phyloP scores from a whole-genome alignment of 805 yeast genomes.

The Lipomyces spencermartinsiae region DNA sequence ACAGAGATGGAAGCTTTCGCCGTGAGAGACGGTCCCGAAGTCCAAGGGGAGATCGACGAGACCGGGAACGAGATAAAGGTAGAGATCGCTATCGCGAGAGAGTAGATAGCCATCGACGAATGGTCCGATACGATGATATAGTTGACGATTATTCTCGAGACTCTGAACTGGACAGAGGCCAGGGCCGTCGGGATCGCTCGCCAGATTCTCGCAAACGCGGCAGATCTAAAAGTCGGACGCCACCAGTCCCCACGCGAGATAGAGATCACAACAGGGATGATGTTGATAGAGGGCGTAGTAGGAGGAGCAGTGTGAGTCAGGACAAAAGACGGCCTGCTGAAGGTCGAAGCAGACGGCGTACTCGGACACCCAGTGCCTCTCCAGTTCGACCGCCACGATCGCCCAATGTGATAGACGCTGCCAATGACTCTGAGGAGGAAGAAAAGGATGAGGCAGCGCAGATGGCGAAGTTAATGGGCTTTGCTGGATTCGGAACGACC shows the following conservation, averaged over 20 bases:
- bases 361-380: slow-evolving; percentile 19
- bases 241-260: background rate
- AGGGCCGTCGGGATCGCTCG: background rate
- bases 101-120: slow-evolving; percentile 3
- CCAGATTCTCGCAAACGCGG: background rate
- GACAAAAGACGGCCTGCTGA: background rate
- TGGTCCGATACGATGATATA: slow-evolving; percentile 2
- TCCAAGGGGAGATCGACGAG: slow-evolving; percentile 9
- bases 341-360: slow-evolving; percentile 10
- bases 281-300: background rate
- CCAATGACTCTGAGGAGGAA: slow-evolving; percentile 28
- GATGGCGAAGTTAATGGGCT: slow-evolving; percentile 53
- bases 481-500: slow-evolving; percentile 50
- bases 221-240: background rate
- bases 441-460: slow-evolving; percentile 37
- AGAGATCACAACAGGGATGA: slow-evolving; percentile 7
- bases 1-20: background rate
- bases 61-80: slow-evolving; percentile 8
- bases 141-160: slow-evolving; percentile 18
- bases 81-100: slow-evolving; percentile 16
- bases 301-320: background rate
- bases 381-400: slow-evolving; percentile 17
- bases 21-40: slow-evolving; percentile 1
- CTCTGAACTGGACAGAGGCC: slow-evolving; percentile 7
- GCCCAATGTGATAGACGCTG: slow-evolving; percentile 21